Evolutionary conservation across 176 grass and related monocot genomes (phyloP).

Genomic region (Zoysia japonica): DNA sequence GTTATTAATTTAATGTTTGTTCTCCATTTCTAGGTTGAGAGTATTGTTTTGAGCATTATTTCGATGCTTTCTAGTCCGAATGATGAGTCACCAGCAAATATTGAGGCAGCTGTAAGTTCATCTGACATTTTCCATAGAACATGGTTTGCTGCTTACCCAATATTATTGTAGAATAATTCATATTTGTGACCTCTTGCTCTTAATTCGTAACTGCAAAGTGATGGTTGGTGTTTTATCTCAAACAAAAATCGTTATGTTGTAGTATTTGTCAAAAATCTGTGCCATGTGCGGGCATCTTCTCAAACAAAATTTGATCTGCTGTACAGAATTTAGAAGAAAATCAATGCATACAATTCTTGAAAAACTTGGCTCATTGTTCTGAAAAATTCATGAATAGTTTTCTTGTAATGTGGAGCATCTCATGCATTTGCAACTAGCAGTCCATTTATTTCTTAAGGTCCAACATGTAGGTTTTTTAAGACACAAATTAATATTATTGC

Average conservation of each 20-base stretch:
- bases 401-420: not conserved
- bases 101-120: constrained; percentile 87
- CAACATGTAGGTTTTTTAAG: not conserved
- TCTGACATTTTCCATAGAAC: constrained; percentile 15
- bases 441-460: not conserved
- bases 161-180: not conserved
- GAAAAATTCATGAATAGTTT: not conserved
- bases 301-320: not conserved
- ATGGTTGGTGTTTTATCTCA: not conserved
- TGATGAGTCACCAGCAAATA: constrained; percentile 85
- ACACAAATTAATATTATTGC: not conserved
- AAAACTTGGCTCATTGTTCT: not conserved
- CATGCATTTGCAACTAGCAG: not conserved
- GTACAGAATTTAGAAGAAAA: not conserved
- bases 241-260: not conserved
- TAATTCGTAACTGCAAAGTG: not conserved
- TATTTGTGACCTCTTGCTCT: not conserved
- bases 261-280: not conserved
- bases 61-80: constrained; percentile 95
- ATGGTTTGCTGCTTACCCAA: not conserved
- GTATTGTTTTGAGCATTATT: constrained; percentile 95
- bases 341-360: not conserved
- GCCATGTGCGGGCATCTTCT: not conserved
- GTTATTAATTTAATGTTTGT: not conserved
- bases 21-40: constrained; percentile 68